Evolutionary conservation across 371 early-diverging fungal species (phyloP).

Genomic region (Smittium culicis): DNA sequence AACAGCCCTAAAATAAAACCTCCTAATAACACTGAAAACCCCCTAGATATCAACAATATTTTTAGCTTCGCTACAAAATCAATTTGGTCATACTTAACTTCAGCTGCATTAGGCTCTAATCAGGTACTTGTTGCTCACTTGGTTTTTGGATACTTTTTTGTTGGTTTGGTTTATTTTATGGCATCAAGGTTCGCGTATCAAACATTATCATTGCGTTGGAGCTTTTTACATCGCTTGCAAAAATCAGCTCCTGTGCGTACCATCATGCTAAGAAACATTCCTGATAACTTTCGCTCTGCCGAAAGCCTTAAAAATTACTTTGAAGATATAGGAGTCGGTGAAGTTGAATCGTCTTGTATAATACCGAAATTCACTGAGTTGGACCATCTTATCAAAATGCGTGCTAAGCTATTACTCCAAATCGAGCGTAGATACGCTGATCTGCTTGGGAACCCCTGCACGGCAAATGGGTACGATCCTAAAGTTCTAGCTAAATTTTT

Average conservation of each 20-base stretch:
- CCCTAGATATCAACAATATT: no score
- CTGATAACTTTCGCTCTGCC: constrained; percentile 21
- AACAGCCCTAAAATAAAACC: neutral
- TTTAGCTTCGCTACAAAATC: no score
- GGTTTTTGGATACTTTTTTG: constrained; percentile 30
- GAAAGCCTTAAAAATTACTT: constrained; percentile 22
- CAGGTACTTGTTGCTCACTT: constrained; percentile 27
- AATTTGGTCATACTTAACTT: constrained; percentile 13
- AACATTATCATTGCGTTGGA: constrained; percentile 30
- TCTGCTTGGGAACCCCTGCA: constrained; percentile 33
- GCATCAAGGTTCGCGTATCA: constrained; percentile 29
- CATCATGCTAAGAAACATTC: constrained; percentile 29
- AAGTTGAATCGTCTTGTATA: constrained; percentile 15
- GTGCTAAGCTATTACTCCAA: constrained; percentile 17
- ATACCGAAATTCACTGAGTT: constrained; percentile 11
- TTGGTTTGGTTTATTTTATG: constrained; percentile 27
- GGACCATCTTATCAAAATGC: constrained; percentile 5
- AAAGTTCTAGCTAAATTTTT: constrained; percentile 15
- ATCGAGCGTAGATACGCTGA: constrained; percentile 24
- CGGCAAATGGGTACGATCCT: constrained; percentile 28
- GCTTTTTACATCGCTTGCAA: constrained; percentile 24
- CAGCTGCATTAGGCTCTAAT: constrained; percentile 22
- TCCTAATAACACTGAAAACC: neutral
- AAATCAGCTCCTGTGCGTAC: constrained; percentile 29
- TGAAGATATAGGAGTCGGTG: constrained; percentile 22